Percentiles rank a stretch among this genome's conserved stretches.
These are phyloP conservation scores for Phanerodontia chrysosporium DNA, from an alignment of 768 basidiomycete species.

Conservation along the genomic window DNA sequence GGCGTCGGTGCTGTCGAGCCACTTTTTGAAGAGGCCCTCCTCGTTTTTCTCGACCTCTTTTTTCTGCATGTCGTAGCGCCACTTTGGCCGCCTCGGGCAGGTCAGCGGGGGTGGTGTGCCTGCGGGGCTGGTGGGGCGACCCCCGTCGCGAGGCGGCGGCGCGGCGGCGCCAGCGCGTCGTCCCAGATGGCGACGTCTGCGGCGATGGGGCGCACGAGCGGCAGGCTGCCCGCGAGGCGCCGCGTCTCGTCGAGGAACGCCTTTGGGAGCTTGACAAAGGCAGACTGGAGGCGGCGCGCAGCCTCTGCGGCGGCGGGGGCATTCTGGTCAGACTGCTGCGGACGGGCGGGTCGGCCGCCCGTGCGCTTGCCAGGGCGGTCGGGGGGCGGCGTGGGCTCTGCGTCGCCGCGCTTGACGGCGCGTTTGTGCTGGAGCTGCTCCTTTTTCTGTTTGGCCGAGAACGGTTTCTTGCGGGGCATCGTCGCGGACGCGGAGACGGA, in stretches of 20 bases:
- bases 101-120: conserved; percentile 25
- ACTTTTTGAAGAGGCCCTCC: conserved; percentile 76
- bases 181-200: conserved; percentile 6
- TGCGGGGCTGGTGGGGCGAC: no score
- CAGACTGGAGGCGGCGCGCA: conserved; percentile 59
- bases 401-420: conserved; percentile 80
- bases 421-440: conserved; percentile 74
- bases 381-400: conserved; percentile 29
- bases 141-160: no score
- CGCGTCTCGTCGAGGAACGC: conserved; percentile 59
- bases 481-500: background rate
- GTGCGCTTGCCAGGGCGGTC: conserved; percentile 22
- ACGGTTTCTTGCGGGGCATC: conserved; percentile 39
- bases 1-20: conserved; percentile 65
- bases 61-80: conserved; percentile 84
- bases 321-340: conserved; percentile 8
- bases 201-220: conserved; percentile 56
- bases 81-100: conserved; percentile 75
- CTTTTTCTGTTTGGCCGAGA: conserved; percentile 65
- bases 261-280: conserved; percentile 60
- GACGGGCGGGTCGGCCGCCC: conserved; percentile 4
- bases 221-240: conserved; percentile 46
- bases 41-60: conserved; percentile 88
- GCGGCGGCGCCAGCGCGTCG: background rate
- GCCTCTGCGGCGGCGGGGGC: conserved; percentile 32